Evolutionary conservation across 2,329 filamentous ascomycete species (phyloP).

Genomic region (Westerdykella aurantiaca): DNA sequence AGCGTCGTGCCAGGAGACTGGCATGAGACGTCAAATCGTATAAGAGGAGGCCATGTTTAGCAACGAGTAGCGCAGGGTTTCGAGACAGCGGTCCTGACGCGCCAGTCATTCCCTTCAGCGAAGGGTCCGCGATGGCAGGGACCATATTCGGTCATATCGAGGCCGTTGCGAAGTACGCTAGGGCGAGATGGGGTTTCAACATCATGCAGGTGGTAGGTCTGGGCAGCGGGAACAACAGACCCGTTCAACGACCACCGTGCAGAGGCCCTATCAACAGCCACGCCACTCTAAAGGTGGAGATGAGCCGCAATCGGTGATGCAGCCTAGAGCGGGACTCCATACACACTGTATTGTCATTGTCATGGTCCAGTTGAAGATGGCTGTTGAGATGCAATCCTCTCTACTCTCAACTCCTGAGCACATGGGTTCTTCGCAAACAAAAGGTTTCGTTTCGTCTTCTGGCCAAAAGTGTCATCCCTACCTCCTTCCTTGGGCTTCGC

Average conservation of each 20-base stretch:
- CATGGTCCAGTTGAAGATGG: too few species aligned
- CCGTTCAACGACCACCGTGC: constrained; percentile 22
- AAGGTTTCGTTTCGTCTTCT: constrained; percentile 19
- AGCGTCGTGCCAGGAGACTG: constrained; percentile 30
- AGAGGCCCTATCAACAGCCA: constrained; percentile 15
- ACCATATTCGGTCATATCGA: constrained; percentile 21
- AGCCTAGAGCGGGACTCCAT: too few species aligned
- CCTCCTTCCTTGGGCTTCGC: too few species aligned
- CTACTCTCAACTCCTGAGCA: too few species aligned
- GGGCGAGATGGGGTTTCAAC: constrained; percentile 33
- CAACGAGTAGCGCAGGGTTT: constrained; percentile 33
- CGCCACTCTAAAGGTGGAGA: constrained; percentile 17
- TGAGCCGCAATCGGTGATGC: constrained; percentile 10
- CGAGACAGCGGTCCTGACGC: constrained; percentile 36
- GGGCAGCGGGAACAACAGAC: constrained; percentile 29
- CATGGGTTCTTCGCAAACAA: too few species aligned
- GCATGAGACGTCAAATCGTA: constrained; percentile 38
- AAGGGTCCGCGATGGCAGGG: constrained; percentile 24
- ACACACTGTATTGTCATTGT: too few species aligned
- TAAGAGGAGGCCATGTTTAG: constrained; percentile 32
- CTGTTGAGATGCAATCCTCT: too few species aligned
- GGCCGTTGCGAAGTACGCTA: constrained; percentile 22
- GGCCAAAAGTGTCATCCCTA: too few species aligned
- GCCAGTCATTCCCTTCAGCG: constrained; percentile 29
- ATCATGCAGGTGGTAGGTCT: constrained; percentile 28